Base-by-base conservation (phyloP, 164 flowering plant species). In the Cinnamomum micranthum region DNA sequence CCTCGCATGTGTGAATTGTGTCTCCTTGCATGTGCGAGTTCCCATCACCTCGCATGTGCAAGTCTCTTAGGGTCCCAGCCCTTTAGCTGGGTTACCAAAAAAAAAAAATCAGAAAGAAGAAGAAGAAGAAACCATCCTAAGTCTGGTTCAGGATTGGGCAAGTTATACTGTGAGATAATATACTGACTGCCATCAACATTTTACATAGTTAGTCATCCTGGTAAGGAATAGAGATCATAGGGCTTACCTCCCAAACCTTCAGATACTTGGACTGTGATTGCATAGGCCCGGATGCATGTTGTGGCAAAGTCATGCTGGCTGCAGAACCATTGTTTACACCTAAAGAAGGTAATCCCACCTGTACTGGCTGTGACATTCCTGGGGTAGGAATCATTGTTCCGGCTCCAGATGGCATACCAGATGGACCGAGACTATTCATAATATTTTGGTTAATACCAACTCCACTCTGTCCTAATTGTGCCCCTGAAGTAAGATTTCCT, bases 381-480 rank as follows among this genome's bases (percentile, higher is more conserved):
- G 97, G 95, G 78, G 91, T 92, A 65, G 95, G 97, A 75, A 92
- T 90, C 98, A 93, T 90, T 58, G 95, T 81, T 27, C 91, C 92
- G 77, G 78, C 83, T 72, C 91, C 92, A 77, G 95, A 77, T 68
- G 92, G 71, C 27, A 83, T 80, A 70, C 80, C 81, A n/a, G 93
- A 75, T 69, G 81, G 81, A 74, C 87, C 90, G 75, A 85, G 81
- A 69, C 84, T 85, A 78, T 68, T 87, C 84, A 90, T 88, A 76
- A 87, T 78, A 74, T 87, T 91, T 52, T 86, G 95, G 72, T 84
- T 95, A 88, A 89, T 78, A 31, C 90, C 86, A 69, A 86, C 75
- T 71, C 91, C 97, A 84, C 77, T 83, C 74, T 87, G 95, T 35
- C 85, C 92, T 81, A 90, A 87, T 75, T 89, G 94, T 68, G 85